These are phyloP conservation scores for Suillus placidus DNA, from an alignment of 768 basidiomycete species.

Conservation along the genomic window DNA sequence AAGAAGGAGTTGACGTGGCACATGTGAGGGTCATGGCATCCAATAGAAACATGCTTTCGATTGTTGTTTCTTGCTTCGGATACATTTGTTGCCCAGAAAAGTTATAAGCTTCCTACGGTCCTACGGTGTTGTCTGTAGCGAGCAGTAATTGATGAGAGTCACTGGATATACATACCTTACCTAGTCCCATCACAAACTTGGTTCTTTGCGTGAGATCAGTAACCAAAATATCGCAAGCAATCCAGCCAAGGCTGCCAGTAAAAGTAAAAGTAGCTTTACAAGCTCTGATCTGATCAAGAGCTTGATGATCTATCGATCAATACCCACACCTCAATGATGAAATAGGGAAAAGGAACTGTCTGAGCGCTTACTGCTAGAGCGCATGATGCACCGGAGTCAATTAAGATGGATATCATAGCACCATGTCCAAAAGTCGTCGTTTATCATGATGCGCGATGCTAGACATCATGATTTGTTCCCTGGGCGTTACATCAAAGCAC, in stretches of 20 bases:
- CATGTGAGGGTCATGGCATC: neutral
- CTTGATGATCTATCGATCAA: too few relatives aligned
- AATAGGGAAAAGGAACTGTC: neutral
- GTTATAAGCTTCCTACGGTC: neutral
- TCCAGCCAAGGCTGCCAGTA: neutral
- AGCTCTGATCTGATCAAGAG: neutral
- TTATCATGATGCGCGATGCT: neutral
- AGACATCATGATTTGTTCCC: neutral
- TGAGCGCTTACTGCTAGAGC: neutral
- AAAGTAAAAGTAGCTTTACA: neutral
- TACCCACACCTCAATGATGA: neutral
- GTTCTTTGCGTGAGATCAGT: neutral
- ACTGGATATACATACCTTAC: neutral
- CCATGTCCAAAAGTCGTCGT: too few relatives aligned
- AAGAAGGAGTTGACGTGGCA: neutral
- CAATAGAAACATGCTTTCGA: neutral
- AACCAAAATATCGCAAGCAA: neutral
- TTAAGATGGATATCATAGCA: neutral
- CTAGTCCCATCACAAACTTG: neutral
- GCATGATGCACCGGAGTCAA: neutral
- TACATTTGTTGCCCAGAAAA: neutral
- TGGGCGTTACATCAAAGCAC: neutral
- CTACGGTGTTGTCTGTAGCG: neutral
- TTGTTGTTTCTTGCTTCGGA: too few relatives aligned
- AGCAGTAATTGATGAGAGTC: neutral